These are phyloP conservation scores for Drosera capensis DNA, from an alignment of 148 eudicot species.

Conservation along the genomic window DNA sequence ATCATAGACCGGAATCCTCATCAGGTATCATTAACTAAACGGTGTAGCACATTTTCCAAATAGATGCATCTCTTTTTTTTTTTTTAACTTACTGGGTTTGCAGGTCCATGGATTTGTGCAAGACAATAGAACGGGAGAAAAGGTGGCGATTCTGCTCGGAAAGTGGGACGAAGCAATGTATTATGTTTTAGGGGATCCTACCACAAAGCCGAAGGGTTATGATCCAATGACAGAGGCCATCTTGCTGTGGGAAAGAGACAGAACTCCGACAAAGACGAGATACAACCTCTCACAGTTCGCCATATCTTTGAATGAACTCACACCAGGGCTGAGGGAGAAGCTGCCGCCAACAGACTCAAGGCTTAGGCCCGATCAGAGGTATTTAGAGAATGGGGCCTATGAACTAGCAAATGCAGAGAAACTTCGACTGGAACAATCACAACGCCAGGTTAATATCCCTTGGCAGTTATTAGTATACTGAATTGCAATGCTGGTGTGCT, in stretches of 20 bases:
- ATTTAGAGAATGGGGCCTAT: constrained; percentile 90
- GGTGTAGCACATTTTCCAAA: too few species aligned
- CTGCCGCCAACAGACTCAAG: constrained; percentile 96
- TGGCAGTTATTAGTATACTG: not conserved
- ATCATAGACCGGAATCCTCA: constrained; percentile 92
- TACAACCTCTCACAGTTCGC: constrained; percentile 88
- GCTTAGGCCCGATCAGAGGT: constrained; percentile 90
- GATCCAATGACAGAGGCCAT: constrained; percentile 98
- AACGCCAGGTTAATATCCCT: constrained; percentile 56
- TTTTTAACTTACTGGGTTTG: too few species aligned
- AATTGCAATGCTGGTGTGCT: too few species aligned
- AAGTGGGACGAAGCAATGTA: constrained; percentile 99
- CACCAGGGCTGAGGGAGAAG: constrained; percentile 56
- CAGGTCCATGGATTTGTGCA: constrained; percentile 96
- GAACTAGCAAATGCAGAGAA: constrained; percentile 88
- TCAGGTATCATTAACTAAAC: constrained; percentile 34
- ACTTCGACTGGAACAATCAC: constrained; percentile 82
- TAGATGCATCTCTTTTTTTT: too few species aligned
- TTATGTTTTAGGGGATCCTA: constrained; percentile 87
- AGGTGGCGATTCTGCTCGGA: constrained; percentile 84
- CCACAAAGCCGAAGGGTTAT: constrained; percentile 80
- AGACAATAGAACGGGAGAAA: constrained; percentile 88
- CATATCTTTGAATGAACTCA: constrained; percentile 81
- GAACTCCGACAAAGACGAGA: constrained; percentile 60
- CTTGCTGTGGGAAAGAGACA: constrained; percentile 89